Evolutionary conservation across 1,284 basidiomycete species (phyloP).

Genomic region (Naganishia albida): DNA sequence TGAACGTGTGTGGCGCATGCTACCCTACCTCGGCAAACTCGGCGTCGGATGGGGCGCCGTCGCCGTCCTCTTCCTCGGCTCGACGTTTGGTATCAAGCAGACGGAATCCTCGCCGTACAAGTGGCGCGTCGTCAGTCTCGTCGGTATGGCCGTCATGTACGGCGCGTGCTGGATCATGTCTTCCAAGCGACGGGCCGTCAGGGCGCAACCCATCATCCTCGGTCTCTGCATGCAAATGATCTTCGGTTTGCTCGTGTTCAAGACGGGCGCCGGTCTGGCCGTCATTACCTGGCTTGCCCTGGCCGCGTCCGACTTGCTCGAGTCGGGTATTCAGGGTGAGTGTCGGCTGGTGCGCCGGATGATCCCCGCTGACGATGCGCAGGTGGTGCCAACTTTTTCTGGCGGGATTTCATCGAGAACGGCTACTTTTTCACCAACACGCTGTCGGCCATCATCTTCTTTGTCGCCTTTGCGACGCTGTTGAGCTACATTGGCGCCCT

Average conservation of each 20-base stretch:
- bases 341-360: neutral
- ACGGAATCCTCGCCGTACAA: constrained; percentile 33
- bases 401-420: constrained; percentile 59
- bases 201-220: constrained; percentile 48
- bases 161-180: constrained; percentile 35
- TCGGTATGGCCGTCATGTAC: constrained; percentile 37
- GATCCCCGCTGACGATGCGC: neutral
- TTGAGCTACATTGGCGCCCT: constrained; percentile 72
- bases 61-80: constrained; percentile 29
- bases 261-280: constrained; percentile 72
- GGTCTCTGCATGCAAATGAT: constrained; percentile 80
- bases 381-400: constrained; percentile 34
- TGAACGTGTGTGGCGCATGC: constrained; percentile 26
- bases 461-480: constrained; percentile 78
- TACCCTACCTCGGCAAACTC: constrained; percentile 30
- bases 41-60: constrained; percentile 31
- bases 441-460: constrained; percentile 75
- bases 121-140: constrained; percentile 36
- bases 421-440: constrained; percentile 77
- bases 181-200: constrained; percentile 34
- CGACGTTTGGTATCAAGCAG: constrained; percentile 32
- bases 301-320: constrained; percentile 70
- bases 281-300: constrained; percentile 78
- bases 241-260: constrained; percentile 81
- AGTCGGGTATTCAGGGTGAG: constrained; percentile 32